Percentiles rank a stretch among this genome's conserved stretches.
Conservation (phyloP, 768 basidiomycete species). For the Phlebiopsis gigantea region DNA sequence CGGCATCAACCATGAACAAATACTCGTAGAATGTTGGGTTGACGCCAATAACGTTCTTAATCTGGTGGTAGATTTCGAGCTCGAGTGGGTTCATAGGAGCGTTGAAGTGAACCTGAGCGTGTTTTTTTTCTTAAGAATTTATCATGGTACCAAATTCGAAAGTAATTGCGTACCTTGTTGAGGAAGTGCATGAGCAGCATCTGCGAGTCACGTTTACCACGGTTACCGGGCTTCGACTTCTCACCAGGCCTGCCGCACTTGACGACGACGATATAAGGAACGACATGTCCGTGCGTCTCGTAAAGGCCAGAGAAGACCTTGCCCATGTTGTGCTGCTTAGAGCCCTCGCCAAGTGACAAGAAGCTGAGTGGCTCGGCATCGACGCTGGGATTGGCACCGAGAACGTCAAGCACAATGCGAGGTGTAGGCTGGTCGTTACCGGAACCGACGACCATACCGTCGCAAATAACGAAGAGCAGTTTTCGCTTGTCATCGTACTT, state of each 20-base stretch:
- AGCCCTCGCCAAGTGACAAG: constrained; percentile 88
- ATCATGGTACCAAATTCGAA: background rate
- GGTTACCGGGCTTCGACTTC: constrained; percentile 88
- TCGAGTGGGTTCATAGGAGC: constrained; percentile 95
- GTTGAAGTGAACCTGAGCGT: constrained; percentile 85
- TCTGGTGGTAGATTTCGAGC: constrained; percentile 98
- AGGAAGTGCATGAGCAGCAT: constrained; percentile 96
- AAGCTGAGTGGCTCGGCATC: constrained; percentile 96
- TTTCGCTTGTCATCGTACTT: constrained; percentile 99
- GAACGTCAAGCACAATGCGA: constrained; percentile 92
- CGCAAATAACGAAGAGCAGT: constrained; percentile 87
- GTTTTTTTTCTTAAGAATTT: background rate
- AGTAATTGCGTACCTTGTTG: constrained; percentile 65
- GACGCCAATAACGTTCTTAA: constrained; percentile 99
- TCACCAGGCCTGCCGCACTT: constrained; percentile 97
- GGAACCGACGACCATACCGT: constrained; percentile 96
- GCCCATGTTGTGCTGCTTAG: constrained; percentile 97
- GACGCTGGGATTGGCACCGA: constrained; percentile 87
- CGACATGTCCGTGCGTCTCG: constrained; percentile 90
- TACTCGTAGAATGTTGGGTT: constrained; percentile 99
- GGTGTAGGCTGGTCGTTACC: constrained; percentile 97
- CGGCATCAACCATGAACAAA: constrained; percentile 88
- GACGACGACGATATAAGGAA: constrained; percentile 88
- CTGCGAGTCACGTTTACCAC: constrained; percentile 98
- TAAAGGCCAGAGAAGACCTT: constrained; percentile 96